These are phyloP conservation scores for Megacollybia marginata DNA, from an alignment of 768 basidiomycete genomes.

Conservation along the genomic window DNA sequence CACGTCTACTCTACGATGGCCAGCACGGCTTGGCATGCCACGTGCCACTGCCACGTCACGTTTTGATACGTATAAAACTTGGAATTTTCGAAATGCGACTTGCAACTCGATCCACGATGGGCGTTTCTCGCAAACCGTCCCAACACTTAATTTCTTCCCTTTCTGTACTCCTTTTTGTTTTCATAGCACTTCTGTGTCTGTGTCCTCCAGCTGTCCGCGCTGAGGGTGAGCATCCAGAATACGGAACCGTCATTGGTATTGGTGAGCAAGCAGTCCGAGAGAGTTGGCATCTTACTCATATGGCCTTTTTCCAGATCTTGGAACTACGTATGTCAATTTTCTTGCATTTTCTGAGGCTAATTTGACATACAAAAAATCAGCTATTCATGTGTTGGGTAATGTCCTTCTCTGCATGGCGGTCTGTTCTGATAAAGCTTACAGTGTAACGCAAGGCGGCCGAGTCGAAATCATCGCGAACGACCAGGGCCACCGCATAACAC, in stretches of 20 bases:
- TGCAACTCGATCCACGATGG: no score
- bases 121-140: conserved; percentile 44
- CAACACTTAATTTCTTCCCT: conserved; percentile 50
- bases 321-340: conserved; percentile 62
- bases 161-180: conserved; percentile 50
- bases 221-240: conserved; percentile 64
- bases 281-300: background rate
- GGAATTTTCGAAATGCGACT: no score
- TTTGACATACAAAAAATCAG: conserved; percentile 33
- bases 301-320: conserved; percentile 55
- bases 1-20: no score
- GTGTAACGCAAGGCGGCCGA: conserved; percentile 78
- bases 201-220: conserved; percentile 59
- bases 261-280: conserved; percentile 39
- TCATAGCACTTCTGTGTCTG: conserved; percentile 68
- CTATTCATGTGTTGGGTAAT: conserved; percentile 94
- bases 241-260: conserved; percentile 91
- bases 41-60: no score
- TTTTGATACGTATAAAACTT: no score
- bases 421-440: conserved; percentile 15
- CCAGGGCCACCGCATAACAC: conserved; percentile 85
- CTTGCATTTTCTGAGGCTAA: background rate
- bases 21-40: no score
- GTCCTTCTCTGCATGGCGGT: conserved; percentile 12
- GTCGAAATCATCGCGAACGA: conserved; percentile 90